Evolutionary conservation across 1,284 basidiomycete genomes (phyloP), one percentile per base, ranked within the genome.

Genomic region (Fomitopsis schrenkii): DNA sequence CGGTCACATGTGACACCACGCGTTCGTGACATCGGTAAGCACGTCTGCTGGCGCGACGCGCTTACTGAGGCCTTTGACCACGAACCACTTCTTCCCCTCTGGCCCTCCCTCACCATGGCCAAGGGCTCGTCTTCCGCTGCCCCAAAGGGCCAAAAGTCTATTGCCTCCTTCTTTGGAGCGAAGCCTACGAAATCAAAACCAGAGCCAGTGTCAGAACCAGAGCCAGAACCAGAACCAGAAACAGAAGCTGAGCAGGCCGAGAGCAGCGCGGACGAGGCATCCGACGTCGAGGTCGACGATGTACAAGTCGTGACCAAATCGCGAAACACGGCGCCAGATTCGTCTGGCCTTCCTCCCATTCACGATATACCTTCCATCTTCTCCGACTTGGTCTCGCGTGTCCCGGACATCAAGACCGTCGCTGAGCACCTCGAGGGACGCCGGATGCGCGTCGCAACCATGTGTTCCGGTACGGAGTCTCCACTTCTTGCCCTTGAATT

Each of bases 381-480:
- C 73, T 79, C 81, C 58, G 93, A 98, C 74, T 83, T 98, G 57
- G 85, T 95, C 63, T 75, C 82, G 60, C 86, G 82, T 64, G 82
- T 88, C n/a, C 85, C 90, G 10, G 79, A 86, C 57, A 84, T 94
- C 64, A 83, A 85, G 66, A 74, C 81, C 1, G 84, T 95, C 41
- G 90, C 88, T 14, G 79, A 90, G 68, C 85, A 83, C 42, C 78
- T 97, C 57, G 77, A 84, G 64, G 94, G 94, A 2, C 85, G 95
- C 60, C 94, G 92, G 66, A 80, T 98, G 70, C 93, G 95, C 68
- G 86, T 98, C 46, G 96, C 95, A 1, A 98, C 95, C 12, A 98
- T 98, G 95, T 98, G 95, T 79, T 97, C 94, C 56, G 95, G 95
- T 22, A 98, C 95, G 2, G 96, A 98, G 71, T 95, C 94, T 1